phyloP scores from a whole-genome alignment of 768 basidiomycete species.

The Rhodotorula toruloides region DNA sequence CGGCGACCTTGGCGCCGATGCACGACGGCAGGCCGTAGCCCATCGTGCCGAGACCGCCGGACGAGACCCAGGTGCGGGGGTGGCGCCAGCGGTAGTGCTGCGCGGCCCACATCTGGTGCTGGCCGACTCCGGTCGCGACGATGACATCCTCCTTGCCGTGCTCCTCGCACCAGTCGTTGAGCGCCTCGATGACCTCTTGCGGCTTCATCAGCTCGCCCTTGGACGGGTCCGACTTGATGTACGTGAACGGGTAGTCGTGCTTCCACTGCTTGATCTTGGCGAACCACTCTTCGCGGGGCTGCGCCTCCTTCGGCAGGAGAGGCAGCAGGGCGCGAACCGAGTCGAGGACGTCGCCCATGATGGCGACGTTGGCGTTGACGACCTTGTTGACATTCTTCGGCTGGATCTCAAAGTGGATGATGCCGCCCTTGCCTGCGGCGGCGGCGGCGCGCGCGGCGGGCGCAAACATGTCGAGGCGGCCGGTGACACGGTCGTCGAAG shows the following conservation, averaged over 20 bases:
- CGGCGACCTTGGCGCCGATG: slow-evolving; percentile 94
- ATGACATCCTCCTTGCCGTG: slow-evolving; percentile 74
- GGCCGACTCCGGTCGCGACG: slow-evolving; percentile 90
- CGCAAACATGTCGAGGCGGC: slow-evolving; percentile 76
- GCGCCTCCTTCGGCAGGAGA: slow-evolving; percentile 49
- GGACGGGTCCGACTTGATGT: slow-evolving; percentile 55
- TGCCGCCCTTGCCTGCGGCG: slow-evolving; percentile 76
- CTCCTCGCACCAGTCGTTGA: slow-evolving; percentile 71
- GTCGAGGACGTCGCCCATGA: slow-evolving; percentile 85
- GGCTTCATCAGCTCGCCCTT: slow-evolving; percentile 77
- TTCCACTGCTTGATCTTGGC: slow-evolving; percentile 79
- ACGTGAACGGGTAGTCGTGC: slow-evolving; percentile 81
- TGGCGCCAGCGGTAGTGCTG: slow-evolving; percentile 87
- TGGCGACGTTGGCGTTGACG: slow-evolving; percentile 84
- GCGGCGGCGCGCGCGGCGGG: slow-evolving; percentile 86
- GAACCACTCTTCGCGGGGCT: slow-evolving; percentile 71
- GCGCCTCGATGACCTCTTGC: slow-evolving; percentile 90
- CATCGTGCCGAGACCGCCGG: slow-evolving; percentile 96
- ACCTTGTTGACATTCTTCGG: slow-evolving; percentile 99
- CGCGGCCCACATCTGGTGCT: slow-evolving; percentile 99
- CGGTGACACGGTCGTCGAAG: slow-evolving; percentile 97
- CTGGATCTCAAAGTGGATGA: slow-evolving; percentile 98
- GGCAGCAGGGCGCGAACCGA: slow-evolving; percentile 79
- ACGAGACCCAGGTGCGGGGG: slow-evolving; percentile 74
- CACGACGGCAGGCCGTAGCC: slow-evolving; percentile 92